Evolutionary conservation across 139 green algal species (phyloP), one percentile per base, ranked within the genome.

Genomic region (Tetraselmis chui): DNA sequence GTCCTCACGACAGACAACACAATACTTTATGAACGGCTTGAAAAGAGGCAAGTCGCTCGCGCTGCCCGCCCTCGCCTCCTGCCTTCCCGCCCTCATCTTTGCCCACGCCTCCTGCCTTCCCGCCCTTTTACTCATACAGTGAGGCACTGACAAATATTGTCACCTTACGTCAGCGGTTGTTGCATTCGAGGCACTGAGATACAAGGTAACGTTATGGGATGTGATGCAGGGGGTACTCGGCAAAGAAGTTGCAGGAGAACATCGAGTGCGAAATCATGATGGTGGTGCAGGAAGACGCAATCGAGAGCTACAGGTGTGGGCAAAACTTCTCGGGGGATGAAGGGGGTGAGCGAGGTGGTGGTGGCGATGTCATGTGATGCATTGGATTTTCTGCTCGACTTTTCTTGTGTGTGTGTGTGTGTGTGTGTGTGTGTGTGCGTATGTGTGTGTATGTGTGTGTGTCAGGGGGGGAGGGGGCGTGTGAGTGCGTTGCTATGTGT

Each of bases 221-320:
- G 45, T 11, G 32, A 67, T 83, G 76, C 85, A 94, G 95, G 58
- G 92, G 89, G 0, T 99, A 99, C 87, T 75, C 83, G 0, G 76
- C 92, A 31, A 89, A 91, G 24, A 99, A 99, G 83, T 89, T 99
- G 1, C 80, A 86, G 25, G 94, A 98, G 76, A 99, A 99, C 83
- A 91, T 99, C 79, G 86, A 99, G 88, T 99, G 96, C 81, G 97
- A 98, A 59, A 98, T 98, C 85, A 99, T 99, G 95, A 93, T 98
- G 85, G 93, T 97, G 27, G 85, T 98, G 30, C 83, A 93, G n/a
- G 94, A 99, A 77, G 96, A 99, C 85, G 97, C 97, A 0, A 84
- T 76, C 0, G 95, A 98, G n/a, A 95, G 89, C 83, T 99, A 99
- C 87, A 89, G 90, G 92, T 95, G 82, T 82, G 89, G 28, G 30